Base-by-base conservation (phyloP, 352 stramenopile genomes). In the Stramenopiles sp. region DNA sequence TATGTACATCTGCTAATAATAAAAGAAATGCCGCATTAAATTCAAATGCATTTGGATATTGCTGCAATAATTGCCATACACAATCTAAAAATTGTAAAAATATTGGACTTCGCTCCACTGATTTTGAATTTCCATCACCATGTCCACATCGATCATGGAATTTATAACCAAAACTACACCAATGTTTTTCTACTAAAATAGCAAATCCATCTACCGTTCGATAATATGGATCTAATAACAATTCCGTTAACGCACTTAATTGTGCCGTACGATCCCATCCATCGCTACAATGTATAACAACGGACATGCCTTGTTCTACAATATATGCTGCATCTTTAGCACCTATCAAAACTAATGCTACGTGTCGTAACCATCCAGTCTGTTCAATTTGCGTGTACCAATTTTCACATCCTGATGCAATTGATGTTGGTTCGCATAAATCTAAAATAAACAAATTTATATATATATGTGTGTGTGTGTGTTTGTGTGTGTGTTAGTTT, bases 151-250 rank as follows among this genome's bases (percentile, higher is more conserved):
- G 87, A 13, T 90, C 84, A 20, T 94, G 90, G 80, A 99, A 99
- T 32, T 97, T 93, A 87, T 99, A 95, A 0, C 97, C 97, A 84
- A 99, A 99, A 33, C 86, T 90, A 83, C 95, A 95, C 92, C 97
- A 99, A 78, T 99, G 96, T 82, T 99, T 99, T 86, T 99, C 95
- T 20, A 99, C 89, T 6, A 99, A 86, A 20, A 92, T 87, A 77
- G 92, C 88, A 78, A 94, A 94, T 0, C 89, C 89, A 0, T 88
- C 86, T 32, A 94, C 90, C 13, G 87, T 91, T 0, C 89, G 88
- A 81, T 93, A 94, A 82, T 90, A 90, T 0, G 89, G 89, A 74
- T 94, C 89, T 30, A 94, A 79, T 78, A 94, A 92, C 23, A 94
- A 84, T 80, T 94, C 87, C 7, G 89, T 88, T 0, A 93, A 81